A percentile compares a stretch with the other conserved stretches of the same genome.
Evolutionary conservation across 768 basidiomycete genomes (phyloP).

Genomic region (Boletus sp.): DNA sequence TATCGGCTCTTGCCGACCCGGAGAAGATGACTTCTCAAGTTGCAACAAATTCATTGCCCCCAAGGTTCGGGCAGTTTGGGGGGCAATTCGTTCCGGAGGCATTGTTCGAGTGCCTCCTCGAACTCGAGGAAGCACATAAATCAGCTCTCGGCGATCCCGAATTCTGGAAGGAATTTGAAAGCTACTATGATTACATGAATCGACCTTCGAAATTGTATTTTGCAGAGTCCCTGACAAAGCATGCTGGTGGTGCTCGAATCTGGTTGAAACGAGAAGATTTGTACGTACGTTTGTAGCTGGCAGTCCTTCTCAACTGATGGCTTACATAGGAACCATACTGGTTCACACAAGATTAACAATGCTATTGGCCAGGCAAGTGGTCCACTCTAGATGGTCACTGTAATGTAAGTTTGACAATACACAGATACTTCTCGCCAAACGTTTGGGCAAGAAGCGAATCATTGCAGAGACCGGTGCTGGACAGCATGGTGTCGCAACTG

Average conservation of each 20-base stretch:
- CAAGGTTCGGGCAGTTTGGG: slow-evolving; percentile 91
- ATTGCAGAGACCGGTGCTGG: slow-evolving; percentile 99
- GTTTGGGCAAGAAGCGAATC: slow-evolving; percentile 93
- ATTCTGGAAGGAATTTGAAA: slow-evolving; percentile 90
- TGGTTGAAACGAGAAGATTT: slow-evolving; percentile 97
- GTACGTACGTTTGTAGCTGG: slow-evolving; percentile 38
- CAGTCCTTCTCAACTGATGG: slow-evolving; percentile 1
- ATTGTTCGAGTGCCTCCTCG: slow-evolving; percentile 86
- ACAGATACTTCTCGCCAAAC: slow-evolving; percentile 88
- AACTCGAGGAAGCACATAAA: slow-evolving; percentile 90
- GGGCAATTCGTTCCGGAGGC: slow-evolving; percentile 98
- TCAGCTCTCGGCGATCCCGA: slow-evolving; percentile 80
- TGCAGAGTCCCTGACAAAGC: slow-evolving; percentile 85
- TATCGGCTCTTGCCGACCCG: neutral
- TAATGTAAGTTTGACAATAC: neutral
- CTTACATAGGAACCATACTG: slow-evolving; percentile 83
- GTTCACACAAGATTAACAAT: slow-evolving; percentile 99
- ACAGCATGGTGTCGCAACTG: slow-evolving; percentile 98
- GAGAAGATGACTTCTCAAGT: slow-evolving; percentile 24
- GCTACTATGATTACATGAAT: slow-evolving; percentile 91
- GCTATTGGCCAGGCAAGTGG: slow-evolving; percentile 83
- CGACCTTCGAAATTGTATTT: slow-evolving; percentile 89
- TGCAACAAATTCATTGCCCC: slow-evolving; percentile 54
- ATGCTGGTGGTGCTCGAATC: slow-evolving; percentile 90
- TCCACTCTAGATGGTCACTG: neutral